Percentiles rank a stretch among this genome's conserved stretches.
Conservation (phyloP, 192 early-diverging fungal species). For the Backusella mclennaniae region DNA sequence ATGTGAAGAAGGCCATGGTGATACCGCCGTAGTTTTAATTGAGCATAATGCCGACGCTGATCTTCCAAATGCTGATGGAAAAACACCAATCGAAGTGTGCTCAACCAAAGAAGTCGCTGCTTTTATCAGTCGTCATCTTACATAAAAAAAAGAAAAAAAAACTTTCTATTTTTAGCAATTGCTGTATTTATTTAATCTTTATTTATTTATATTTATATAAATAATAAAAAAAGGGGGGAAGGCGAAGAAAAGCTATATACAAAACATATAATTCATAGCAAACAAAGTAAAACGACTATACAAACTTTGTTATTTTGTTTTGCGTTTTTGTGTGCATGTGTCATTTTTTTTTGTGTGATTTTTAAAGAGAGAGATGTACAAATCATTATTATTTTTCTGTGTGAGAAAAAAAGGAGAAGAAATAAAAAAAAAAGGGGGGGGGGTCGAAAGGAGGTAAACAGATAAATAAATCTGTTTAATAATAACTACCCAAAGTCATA, state of each 20-base stretch:
- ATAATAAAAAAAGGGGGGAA: neutral
- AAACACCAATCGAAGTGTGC: constrained; percentile 51
- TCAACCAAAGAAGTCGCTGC: constrained; percentile 19
- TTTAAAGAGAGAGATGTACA: neutral
- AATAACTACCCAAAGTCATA: constrained; percentile 3
- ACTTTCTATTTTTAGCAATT: neutral
- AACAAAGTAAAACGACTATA: neutral
- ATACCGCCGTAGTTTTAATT: constrained; percentile 46
- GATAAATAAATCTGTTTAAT: neutral
- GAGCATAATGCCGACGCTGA: constrained; percentile 53
- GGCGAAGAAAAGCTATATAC: neutral
- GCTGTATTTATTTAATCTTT: neutral
- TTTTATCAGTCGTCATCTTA: neutral
- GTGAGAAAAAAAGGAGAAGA: neutral
- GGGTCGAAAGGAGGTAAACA: neutral
- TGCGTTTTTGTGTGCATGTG: neutral
- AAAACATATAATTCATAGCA: neutral
- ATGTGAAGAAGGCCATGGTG: constrained; percentile 61
- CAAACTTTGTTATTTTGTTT: neutral
- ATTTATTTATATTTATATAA: neutral
- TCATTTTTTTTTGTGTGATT: neutral
- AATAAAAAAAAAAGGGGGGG: neutral
- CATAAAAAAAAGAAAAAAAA: neutral
- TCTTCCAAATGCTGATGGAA: constrained; percentile 41
- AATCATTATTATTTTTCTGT: neutral